A percentile compares a stretch with the other conserved stretches of the same genome.
Evolutionary conservation across 169 alveolate species (phyloP).

Genomic region (Cryptosporidium ubiquitum): DNA sequence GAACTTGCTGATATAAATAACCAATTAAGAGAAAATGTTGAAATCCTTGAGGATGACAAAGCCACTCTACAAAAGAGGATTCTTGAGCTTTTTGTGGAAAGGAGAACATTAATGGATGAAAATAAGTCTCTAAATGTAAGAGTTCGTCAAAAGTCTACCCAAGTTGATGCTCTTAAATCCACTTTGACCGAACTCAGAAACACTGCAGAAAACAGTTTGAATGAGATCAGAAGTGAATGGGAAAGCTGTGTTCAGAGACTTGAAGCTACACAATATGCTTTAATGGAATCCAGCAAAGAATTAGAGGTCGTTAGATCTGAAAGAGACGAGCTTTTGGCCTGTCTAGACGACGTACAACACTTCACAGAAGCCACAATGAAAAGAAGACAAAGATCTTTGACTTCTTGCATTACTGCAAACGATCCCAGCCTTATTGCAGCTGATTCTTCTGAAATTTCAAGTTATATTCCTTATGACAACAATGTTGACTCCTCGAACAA

Average conservation of each 20-base stretch:
- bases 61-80: conserved; percentile 70
- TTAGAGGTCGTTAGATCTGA: conserved; percentile 59
- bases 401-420: not conserved
- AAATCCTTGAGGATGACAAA: conserved; percentile 63
- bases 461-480: conserved; percentile 21
- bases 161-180: conserved; percentile 67
- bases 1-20: conserved; percentile 44
- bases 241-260: conserved; percentile 70
- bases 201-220: conserved; percentile 62
- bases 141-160: conserved; percentile 51
- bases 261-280: conserved; percentile 68
- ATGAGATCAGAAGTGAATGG: conserved; percentile 60
- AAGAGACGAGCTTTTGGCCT: conserved; percentile 69
- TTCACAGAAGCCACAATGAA: conserved; percentile 71
- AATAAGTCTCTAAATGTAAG: conserved; percentile 29
- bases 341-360: conserved; percentile 71
- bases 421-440: not conserved
- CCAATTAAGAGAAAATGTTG: conserved; percentile 48
- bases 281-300: conserved; percentile 63
- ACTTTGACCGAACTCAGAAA: conserved; percentile 69
- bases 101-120: conserved; percentile 60
- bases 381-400: conserved; percentile 50
- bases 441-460: conserved; percentile 25
- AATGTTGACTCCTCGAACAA: conserved; percentile 15
- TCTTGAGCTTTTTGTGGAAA: conserved; percentile 61